phyloP scores from a whole-genome alignment of 441 rosid species.

The Macaranga tanarius region DNA sequence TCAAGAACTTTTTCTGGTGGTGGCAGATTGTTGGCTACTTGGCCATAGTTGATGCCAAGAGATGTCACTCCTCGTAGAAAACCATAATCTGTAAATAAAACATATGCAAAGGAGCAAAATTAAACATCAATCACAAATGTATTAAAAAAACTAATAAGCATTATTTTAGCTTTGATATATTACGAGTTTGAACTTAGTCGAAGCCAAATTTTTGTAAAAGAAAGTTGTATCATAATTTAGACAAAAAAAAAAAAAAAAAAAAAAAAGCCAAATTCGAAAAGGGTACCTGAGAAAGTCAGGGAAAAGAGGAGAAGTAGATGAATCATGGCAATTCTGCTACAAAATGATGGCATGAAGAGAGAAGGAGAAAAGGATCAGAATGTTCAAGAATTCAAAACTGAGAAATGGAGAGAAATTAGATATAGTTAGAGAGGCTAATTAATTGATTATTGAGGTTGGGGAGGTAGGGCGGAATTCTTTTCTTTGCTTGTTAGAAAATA shows the following conservation, averaged over 20 bases:
- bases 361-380: background rate
- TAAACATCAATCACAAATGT: background rate
- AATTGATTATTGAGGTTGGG: no score
- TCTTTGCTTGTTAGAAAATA: conserved; percentile 54
- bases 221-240: no score
- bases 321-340: conserved; percentile 29
- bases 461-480: conserved; percentile 45
- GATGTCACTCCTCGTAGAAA: conserved; percentile 45
- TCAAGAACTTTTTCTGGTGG: conserved; percentile 37
- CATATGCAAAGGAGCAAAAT: background rate
- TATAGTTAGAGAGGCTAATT: conserved; percentile 19
- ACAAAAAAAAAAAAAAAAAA: background rate
- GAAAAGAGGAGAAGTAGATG: conserved; percentile 41
- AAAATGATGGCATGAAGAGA: conserved; percentile 32
- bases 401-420: conserved; percentile 31
- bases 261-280: background rate
- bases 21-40: conserved; percentile 52
- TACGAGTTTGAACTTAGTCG: no score
- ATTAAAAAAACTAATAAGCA: background rate
- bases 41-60: conserved; percentile 61
- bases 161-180: no score
- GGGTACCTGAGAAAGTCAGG: conserved; percentile 52
- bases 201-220: no score
- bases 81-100: conserved; percentile 41
- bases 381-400: conserved; percentile 23